A percentile compares a stretch with the other conserved stretches of the same genome.
These are phyloP conservation scores for Scedosporium boydii DNA, from an alignment of 2,329 filamentous ascomycete species.

Conservation along the genomic window DNA sequence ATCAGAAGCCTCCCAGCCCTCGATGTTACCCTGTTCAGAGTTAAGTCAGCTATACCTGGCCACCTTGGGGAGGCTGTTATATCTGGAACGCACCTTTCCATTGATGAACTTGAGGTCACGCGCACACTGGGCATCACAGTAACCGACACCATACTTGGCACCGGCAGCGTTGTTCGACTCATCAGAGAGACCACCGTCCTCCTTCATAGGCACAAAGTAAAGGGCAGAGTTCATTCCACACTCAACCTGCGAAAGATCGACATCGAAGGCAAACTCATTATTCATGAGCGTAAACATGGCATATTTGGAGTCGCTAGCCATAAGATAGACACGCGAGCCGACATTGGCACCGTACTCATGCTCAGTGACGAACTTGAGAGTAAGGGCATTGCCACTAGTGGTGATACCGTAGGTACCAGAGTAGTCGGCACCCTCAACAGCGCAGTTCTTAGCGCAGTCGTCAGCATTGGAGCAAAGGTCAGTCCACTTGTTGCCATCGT, in stretches of 20 bases:
- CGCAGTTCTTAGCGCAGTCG: slow-evolving; percentile 33
- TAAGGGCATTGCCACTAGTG: slow-evolving; percentile 34
- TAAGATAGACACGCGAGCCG: slow-evolving; percentile 46
- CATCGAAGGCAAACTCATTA: slow-evolving; percentile 57
- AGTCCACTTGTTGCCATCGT: slow-evolving; percentile 30
- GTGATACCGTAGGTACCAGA: slow-evolving; percentile 34
- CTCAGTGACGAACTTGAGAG: slow-evolving; percentile 41
- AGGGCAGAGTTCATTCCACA: slow-evolving; percentile 60
- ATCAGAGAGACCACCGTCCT: slow-evolving; percentile 37
- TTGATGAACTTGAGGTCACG: slow-evolving; percentile 40
- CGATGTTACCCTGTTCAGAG: slow-evolving; percentile 24
- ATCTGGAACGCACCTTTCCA: slow-evolving; percentile 19
- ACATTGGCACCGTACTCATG: slow-evolving; percentile 29
- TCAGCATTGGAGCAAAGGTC: slow-evolving; percentile 27
- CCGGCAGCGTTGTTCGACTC: slow-evolving; percentile 33
- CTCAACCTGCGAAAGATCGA: slow-evolving; percentile 51
- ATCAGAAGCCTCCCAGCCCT: slow-evolving; percentile 34
- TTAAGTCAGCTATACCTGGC: slow-evolving; percentile 7
- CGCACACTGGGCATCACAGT: slow-evolving; percentile 39
- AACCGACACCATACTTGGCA: slow-evolving; percentile 47
- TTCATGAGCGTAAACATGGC: slow-evolving; percentile 50
- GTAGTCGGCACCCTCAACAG: slow-evolving; percentile 37
- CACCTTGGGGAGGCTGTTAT: not conserved
- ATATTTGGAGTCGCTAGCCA: slow-evolving; percentile 45
- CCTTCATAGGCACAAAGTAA: slow-evolving; percentile 48